Evolutionary conservation across 495 filamentous ascomycete species (phyloP), one percentile per base, ranked within the genome.

Genomic region (Penicillium dipodomyicola): DNA sequence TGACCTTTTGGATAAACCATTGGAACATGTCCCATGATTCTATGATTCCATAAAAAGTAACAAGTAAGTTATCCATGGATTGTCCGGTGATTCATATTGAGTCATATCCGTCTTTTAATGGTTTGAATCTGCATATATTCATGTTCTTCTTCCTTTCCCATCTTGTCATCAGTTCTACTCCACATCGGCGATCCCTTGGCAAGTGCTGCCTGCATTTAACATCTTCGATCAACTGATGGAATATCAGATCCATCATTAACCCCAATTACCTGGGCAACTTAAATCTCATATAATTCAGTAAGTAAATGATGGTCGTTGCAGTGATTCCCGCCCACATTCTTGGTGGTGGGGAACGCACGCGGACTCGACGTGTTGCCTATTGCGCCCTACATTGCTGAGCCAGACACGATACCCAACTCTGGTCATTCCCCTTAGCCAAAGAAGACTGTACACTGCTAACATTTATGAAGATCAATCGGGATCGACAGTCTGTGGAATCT

Each of bases 321-420:
- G 19, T 57, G 49, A 39, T 51, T 61, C 37, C 57, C 54, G 29
- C 42, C 20, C 45, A 54, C 62, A 64, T 64, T 64, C 58, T 50
- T 55, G 10, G 19, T 3, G 11, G 30, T 33, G 30, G 30, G 11
- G 30, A 33, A 33, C 30, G 30, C 30, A 33, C 30, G 30, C 30
- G 32, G 47, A 15, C 52, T 56, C 46, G 58, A 29, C 46, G 39
- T 53, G 37, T 46, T 39, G 25, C 27, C 48, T 11, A 6, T 14
- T 9, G 20, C 53, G 27, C 60, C 63, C 63, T 67, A 49, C 65
- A 67, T 67, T 67, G 52, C 58, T 63, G 60, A 45, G 20, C 50
- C n/a, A 25, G 30, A 53, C 52, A 46, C 37, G 33, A 19, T 50
- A 23, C 44, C 22, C 40, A 37, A 55, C 25, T 20, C 48, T 19